phyloP scores from a whole-genome alignment of 2,329 filamentous ascomycete genomes.

The Curvularia sp. region DNA sequence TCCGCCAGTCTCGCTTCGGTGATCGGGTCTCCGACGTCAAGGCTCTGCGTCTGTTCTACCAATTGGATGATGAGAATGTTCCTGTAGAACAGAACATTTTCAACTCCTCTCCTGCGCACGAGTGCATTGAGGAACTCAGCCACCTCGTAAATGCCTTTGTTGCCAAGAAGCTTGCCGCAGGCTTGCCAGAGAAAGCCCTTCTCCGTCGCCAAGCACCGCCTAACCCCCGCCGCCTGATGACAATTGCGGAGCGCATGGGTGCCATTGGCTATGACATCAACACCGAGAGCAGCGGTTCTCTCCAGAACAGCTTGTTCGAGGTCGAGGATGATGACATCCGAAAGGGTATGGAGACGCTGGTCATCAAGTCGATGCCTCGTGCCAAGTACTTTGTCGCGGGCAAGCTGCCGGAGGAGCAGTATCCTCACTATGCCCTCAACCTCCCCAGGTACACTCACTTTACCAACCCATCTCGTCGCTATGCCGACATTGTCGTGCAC shows the following conservation, averaged over 20 bases:
- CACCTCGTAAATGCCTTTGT: constrained; percentile 92
- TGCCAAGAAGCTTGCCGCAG: constrained; percentile 79
- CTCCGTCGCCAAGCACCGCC: constrained; percentile 85
- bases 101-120: constrained; percentile 84
- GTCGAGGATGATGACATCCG: constrained; percentile 87
- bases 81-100: constrained; percentile 97
- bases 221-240: constrained; percentile 85
- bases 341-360: constrained; percentile 96
- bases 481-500: constrained; percentile 93
- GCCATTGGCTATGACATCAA: constrained; percentile 91
- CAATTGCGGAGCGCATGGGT: constrained; percentile 91
- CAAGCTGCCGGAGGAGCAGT: constrained; percentile 77
- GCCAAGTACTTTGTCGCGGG: constrained; percentile 93
- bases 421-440: constrained; percentile 91
- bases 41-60: constrained; percentile 85
- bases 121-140: constrained; percentile 93
- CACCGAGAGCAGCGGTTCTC: constrained; percentile 82
- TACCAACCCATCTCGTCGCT: constrained; percentile 91
- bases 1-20: constrained; percentile 85
- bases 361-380: constrained; percentile 94
- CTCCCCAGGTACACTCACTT: constrained; percentile 96
- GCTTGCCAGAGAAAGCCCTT: constrained; percentile 88
- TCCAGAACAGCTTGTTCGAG: constrained; percentile 95
- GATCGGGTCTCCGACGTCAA: constrained; percentile 80
- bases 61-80: constrained; percentile 97